Evolutionary conservation across 2,329 filamentous ascomycete species (phyloP).

Genomic region (Diplodia sapinea): DNA sequence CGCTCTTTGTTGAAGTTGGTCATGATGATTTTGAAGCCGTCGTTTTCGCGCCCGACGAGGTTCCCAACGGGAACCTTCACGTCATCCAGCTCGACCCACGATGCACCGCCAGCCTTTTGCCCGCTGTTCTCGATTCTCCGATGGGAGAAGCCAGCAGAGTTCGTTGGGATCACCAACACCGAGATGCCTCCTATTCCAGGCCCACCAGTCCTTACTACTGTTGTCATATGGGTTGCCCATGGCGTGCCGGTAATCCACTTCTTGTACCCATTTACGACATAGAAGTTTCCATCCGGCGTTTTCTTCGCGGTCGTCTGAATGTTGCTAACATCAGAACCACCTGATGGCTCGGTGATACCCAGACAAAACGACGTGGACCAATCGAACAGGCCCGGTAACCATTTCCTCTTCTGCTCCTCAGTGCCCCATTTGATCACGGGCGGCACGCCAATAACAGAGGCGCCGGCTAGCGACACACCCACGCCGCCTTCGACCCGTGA

Average conservation of each 20-base stretch:
- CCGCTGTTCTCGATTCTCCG: constrained; percentile 68
- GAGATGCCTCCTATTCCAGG: constrained; percentile 61
- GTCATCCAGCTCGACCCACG: constrained; percentile 62
- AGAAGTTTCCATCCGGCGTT: constrained; percentile 74
- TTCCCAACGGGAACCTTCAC: constrained; percentile 61
- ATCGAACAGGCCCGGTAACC: constrained; percentile 64
- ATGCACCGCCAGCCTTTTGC: constrained; percentile 68
- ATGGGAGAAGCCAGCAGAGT: constrained; percentile 57
- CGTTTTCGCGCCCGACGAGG: constrained; percentile 60
- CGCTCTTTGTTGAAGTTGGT: constrained; percentile 60
- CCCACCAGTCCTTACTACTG: constrained; percentile 65
- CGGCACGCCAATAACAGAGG: constrained; percentile 66
- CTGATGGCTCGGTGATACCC: constrained; percentile 68
- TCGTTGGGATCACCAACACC: constrained; percentile 62
- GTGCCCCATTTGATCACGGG: constrained; percentile 69
- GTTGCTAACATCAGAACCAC: constrained; percentile 67
- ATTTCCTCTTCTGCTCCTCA: constrained; percentile 62
- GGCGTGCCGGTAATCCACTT: constrained; percentile 71
- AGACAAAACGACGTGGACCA: constrained; percentile 67
- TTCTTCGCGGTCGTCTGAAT: constrained; percentile 70
- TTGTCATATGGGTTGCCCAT: constrained; percentile 66
- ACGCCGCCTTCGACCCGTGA: constrained; percentile 64
- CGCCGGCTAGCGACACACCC: constrained; percentile 63
- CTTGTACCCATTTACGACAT: constrained; percentile 70
- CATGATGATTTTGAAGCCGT: constrained; percentile 66